Conservation (phyloP, 768 basidiomycete genomes). For the Boletus pseudopeckii region DNA sequence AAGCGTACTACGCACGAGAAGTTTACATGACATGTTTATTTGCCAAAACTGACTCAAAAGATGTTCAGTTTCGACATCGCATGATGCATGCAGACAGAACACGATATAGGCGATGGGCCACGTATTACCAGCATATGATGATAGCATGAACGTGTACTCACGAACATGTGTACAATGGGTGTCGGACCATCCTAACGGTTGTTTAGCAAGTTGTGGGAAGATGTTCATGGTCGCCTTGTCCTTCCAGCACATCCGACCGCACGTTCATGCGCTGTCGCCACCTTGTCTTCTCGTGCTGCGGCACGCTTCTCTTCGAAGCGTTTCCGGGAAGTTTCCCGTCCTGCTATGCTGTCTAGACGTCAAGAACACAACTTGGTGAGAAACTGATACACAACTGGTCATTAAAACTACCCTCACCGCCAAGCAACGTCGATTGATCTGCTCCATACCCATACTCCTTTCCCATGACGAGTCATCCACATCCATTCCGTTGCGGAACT, state of each 20-base stretch:
- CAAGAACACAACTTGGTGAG: background rate
- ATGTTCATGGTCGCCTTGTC: no score
- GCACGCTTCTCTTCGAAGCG: constrained; percentile 53
- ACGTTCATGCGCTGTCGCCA: constrained; percentile 54
- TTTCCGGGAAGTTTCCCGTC: constrained; percentile 66
- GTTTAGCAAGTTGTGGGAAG: no score
- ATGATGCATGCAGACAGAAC: background rate
- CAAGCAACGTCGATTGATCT: constrained; percentile 53
- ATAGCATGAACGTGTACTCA: background rate
- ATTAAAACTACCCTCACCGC: constrained; percentile 77
- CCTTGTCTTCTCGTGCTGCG: constrained; percentile 44
- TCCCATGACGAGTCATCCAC: constrained; percentile 39
- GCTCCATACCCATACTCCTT: constrained; percentile 67
- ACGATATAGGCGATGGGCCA: background rate
- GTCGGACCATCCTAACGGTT: no score
- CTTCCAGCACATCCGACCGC: constrained; percentile 2
- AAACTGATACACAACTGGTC: constrained; percentile 52
- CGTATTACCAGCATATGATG: background rate
- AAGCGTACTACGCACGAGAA: background rate
- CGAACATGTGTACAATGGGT: background rate
- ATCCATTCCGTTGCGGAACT: no score
- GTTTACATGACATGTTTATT: background rate
- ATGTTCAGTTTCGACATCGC: background rate
- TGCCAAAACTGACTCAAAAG: background rate
- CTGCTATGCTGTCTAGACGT: constrained; percentile 52